Base-by-base conservation (phyloP, 1,284 basidiomycete species). In the Pulchroboletus neoregius region DNA sequence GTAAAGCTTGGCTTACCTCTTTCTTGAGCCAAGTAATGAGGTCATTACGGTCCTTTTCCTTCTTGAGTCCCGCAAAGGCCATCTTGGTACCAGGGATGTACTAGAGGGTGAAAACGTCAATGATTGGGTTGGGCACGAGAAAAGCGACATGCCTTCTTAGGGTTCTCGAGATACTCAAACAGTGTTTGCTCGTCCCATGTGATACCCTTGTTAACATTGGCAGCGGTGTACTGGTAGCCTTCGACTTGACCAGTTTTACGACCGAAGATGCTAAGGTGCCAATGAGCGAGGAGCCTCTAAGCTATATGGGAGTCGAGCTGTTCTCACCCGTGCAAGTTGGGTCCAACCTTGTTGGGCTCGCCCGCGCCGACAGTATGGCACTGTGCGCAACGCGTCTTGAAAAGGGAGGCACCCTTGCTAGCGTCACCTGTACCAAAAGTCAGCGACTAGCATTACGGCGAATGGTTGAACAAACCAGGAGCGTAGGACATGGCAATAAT, bases 41-140 rank as follows among this genome's bases (percentile, higher is more conserved):
- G 75, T 95, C 91, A 70, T 84, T 88, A 71, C 93, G 84, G 71
- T 96, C 94, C 79, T 93, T 93, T 28, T 90, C 88, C 81, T 96
- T 96, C 85, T 96, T 96, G 67, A 97, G 74, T 62, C 94, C 94
- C 57, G 94, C 92, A 61, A 96, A 97, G 52, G 93, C 93, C 94
- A 95, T 95, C 79, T 95, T 95, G 50, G 93, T 96, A 45, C 93
- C 93, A 36, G 92, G 91, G 60, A 95, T 95, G 76, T 93, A 93
- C 86, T 90, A 50, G 4, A 51, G 41, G 40, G 26, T 1, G 13
- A 9, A 37, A 30, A 18, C 5, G n/a, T 53, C 7, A 12, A 42
- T 10, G 23, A 34, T 5, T 22, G 5, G 22, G 26, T 10, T 24
- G 18, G n/a, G 6, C 18, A 24, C 31, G 12, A 1, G 0, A 39